These are phyloP conservation scores for Pachysolen tannophilus DNA, from an alignment of 805 yeast genomes.

Conservation along the genomic window DNA sequence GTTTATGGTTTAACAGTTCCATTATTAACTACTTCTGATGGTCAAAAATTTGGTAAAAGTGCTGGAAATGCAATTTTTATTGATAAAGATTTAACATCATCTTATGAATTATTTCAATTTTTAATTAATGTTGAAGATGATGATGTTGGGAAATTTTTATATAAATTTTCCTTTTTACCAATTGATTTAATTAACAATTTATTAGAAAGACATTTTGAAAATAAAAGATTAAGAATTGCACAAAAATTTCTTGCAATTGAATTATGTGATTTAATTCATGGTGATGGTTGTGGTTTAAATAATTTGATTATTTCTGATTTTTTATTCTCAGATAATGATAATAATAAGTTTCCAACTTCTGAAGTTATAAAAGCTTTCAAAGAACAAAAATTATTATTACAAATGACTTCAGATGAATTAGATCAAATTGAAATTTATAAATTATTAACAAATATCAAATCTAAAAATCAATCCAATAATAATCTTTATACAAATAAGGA, in stretches of 20 bases:
- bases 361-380: slow-evolving; percentile 48
- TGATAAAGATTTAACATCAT: slow-evolving; percentile 62
- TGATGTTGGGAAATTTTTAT: slow-evolving; percentile 61
- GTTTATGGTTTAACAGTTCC: slow-evolving; percentile 86
- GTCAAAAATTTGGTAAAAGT: slow-evolving; percentile 93
- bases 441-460: slow-evolving; percentile 40
- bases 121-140: slow-evolving; percentile 75
- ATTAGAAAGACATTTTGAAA: slow-evolving; percentile 40
- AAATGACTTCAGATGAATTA: slow-evolving; percentile 24
- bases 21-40: slow-evolving; percentile 75
- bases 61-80: slow-evolving; percentile 96
- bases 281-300: slow-evolving; percentile 62
- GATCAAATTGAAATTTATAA: slow-evolving; percentile 35
- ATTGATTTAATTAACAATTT: slow-evolving; percentile 45
- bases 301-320: slow-evolving; percentile 63
- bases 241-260: slow-evolving; percentile 77
- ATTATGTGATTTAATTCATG: slow-evolving; percentile 83
- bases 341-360: slow-evolving; percentile 35
- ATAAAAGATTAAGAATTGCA: slow-evolving; percentile 62
- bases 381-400: slow-evolving; percentile 45
- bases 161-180: slow-evolving; percentile 76
- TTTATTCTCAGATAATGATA: slow-evolving; percentile 32
- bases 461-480: slow-evolving; percentile 39
- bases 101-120: slow-evolving; percentile 80
- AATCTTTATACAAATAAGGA: too few relatives aligned